Evolutionary conservation across 768 basidiomycete genomes (phyloP), one percentile per base, ranked within the genome.

Genomic region (Hemileccinum impolitum): DNA sequence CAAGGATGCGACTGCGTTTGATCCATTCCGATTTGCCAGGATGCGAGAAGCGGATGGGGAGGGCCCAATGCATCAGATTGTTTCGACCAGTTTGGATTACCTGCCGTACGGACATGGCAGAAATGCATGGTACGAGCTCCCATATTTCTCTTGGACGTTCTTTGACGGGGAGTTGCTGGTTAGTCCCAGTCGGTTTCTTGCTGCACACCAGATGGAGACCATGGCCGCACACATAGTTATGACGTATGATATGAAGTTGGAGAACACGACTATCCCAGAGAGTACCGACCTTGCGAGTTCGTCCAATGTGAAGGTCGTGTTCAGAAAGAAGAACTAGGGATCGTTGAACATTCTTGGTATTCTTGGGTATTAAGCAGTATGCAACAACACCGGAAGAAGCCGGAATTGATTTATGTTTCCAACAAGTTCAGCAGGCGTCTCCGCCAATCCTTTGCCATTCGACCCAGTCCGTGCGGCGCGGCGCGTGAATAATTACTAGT

Each of bases 401-500:
- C n/a, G n/a, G n/a, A n/a, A n/a, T n/a, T n/a, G n/a, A n/a, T n/a
- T n/a, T n/a, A n/a, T n/a, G 19, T 40, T 57, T 61, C 38, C 47
- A 55, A 52, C 48, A 23, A 42, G 34, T 25, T 32, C 32, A 43
- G 48, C n/a, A 15, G 14, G n/a, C 17, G n/a, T 23, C 23, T 23
- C 23, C 15, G 1, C 19, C 23, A 4, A 39, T 43, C 18, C 32
- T 7, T 12, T 38, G 2, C 18, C 15, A 30, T 49, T 44, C 51
- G 50, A 60, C 61, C 60, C 92, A 21, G 74, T 94, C 53, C 82
- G 84, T 45, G 93, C 93, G 49, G 82, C 90, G 18, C 78, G 96
- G 56, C 82, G 94, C 56, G 92, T 96, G 53, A 87, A 99, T 72
- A 94, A n/a, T n/a, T n/a, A n/a, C n/a, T n/a, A n/a, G n/a, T n/a